phyloP scores from a whole-genome alignment of 1,284 basidiomycete species.

The Puccinia polysora region DNA sequence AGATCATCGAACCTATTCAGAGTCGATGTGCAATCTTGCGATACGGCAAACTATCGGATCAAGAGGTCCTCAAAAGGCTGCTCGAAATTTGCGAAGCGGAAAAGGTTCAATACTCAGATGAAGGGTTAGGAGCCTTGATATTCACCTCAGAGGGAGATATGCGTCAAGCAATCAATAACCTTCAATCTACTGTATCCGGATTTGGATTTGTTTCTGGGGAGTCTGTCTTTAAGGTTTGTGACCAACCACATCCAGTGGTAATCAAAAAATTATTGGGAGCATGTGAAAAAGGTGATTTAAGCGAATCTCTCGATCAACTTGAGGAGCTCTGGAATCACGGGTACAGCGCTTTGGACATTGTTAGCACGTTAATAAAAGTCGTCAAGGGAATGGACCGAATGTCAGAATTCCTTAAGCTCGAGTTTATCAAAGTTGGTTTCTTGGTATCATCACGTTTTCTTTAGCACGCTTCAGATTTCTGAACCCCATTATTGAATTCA shows the following conservation, averaged over 20 bases:
- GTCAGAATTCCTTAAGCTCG: constrained; percentile 86
- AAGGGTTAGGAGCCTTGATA: constrained; percentile 89
- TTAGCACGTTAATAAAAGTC: constrained; percentile 93
- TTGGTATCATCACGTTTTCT: no score
- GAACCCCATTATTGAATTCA: neutral
- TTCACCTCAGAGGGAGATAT: constrained; percentile 99
- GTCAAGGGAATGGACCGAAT: constrained; percentile 88
- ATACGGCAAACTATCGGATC: constrained; percentile 82
- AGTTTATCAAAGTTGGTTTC: constrained; percentile 81
- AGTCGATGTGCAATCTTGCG: constrained; percentile 93
- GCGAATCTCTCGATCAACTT: constrained; percentile 75
- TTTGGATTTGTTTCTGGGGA: constrained; percentile 97
- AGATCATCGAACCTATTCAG: constrained; percentile 99
- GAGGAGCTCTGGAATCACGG: constrained; percentile 89
- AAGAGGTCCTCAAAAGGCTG: constrained; percentile 83
- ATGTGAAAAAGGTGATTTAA: constrained; percentile 78
- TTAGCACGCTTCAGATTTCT: no score
- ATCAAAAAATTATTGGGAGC: constrained; percentile 75
- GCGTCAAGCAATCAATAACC: constrained; percentile 98
- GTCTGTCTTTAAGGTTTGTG: constrained; percentile 99
- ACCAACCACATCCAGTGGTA: constrained; percentile 91
- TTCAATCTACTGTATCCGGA: constrained; percentile 92
- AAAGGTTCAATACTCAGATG: constrained; percentile 84
- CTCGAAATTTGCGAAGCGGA: constrained; percentile 90
- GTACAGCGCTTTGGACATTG: constrained; percentile 94